A percentile compares a stretch with the other conserved stretches of the same genome.
Evolutionary conservation across 495 filamentous ascomycete genomes (phyloP).

Genomic region (Trichoderma erinaceum): DNA sequence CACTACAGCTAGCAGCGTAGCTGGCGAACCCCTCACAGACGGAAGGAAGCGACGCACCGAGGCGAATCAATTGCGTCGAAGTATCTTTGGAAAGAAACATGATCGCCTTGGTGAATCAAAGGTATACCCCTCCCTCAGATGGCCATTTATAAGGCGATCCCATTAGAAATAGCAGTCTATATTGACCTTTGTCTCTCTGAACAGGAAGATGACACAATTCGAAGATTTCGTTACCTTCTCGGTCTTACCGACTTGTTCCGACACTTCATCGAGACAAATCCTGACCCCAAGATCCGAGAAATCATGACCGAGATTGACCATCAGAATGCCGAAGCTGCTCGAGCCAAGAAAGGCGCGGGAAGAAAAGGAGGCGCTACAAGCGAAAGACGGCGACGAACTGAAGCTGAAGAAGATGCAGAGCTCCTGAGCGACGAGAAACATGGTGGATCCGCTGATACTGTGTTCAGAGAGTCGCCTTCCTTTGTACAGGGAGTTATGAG

Average conservation of each 20-base stretch:
- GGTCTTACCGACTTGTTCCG: slow-evolving; percentile 96
- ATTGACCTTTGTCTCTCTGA: slow-evolving; percentile 12
- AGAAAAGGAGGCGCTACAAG: slow-evolving; percentile 80
- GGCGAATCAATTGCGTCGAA: slow-evolving; percentile 79
- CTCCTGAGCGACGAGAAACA: slow-evolving; percentile 84
- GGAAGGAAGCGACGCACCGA: slow-evolving; percentile 80
- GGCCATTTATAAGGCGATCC: background rate
- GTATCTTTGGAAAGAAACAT: slow-evolving; percentile 90
- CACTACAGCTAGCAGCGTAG: slow-evolving; percentile 82
- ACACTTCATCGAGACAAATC: slow-evolving; percentile 98
- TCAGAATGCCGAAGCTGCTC: slow-evolving; percentile 73
- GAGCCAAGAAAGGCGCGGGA: slow-evolving; percentile 62
- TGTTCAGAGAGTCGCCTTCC: slow-evolving; percentile 86
- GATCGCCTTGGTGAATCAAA: slow-evolving; percentile 83
- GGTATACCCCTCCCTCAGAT: slow-evolving; percentile 42
- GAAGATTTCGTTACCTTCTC: slow-evolving; percentile 90
- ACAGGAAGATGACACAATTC: slow-evolving; percentile 91
- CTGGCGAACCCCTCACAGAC: slow-evolving; percentile 63
- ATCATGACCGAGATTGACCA: slow-evolving; percentile 90
- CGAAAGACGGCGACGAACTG: slow-evolving; percentile 77
- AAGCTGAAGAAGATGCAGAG: slow-evolving; percentile 97
- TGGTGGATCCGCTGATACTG: slow-evolving; percentile 75
- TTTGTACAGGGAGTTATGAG: slow-evolving; percentile 89
- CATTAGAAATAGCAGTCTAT: background rate
- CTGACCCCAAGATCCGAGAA: slow-evolving; percentile 82